These are phyloP conservation scores for Xylariaceae sp. DNA, from an alignment of 2,329 filamentous ascomycete species.

Conservation along the genomic window DNA sequence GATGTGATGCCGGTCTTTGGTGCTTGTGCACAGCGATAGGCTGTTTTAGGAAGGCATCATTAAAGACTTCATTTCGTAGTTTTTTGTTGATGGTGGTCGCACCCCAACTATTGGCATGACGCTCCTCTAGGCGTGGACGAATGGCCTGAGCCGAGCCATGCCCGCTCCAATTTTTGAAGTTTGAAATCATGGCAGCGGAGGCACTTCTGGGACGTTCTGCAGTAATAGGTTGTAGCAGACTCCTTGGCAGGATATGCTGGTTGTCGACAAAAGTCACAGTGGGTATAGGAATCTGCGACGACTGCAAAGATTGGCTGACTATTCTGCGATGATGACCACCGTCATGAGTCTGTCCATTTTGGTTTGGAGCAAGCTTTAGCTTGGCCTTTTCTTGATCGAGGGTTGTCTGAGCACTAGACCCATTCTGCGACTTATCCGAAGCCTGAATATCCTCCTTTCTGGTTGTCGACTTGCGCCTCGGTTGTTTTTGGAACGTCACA, in stretches of 20 bases:
- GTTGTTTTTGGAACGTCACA: conserved; percentile 85
- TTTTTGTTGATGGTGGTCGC: conserved; percentile 87
- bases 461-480: conserved; percentile 58
- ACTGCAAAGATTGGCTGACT: conserved; percentile 72
- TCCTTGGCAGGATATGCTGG: conserved; percentile 83
- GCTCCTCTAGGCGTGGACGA: conserved; percentile 47
- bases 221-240: conserved; percentile 62
- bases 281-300: conserved; percentile 62
- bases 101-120: conserved; percentile 71
- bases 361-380: conserved; percentile 6
- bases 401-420: conserved; percentile 33
- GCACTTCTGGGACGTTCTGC: conserved; percentile 32
- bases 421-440: conserved; percentile 16
- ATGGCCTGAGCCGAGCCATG: conserved; percentile 6
- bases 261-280: conserved; percentile 95
- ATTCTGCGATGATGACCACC: conserved; percentile 37
- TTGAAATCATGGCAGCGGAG: conserved; percentile 27
- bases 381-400: conserved; percentile 13
- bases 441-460: conserved; percentile 43
- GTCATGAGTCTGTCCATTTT: conserved; percentile 9
- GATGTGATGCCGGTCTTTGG: conserved; percentile 57
- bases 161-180: conserved; percentile 10
- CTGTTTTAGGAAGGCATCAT: conserved; percentile 84
- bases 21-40: conserved; percentile 77
- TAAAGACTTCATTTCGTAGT: conserved; percentile 84